phyloP scores from a whole-genome alignment of 148 eudicot genomes.

The Silene latifolia region DNA sequence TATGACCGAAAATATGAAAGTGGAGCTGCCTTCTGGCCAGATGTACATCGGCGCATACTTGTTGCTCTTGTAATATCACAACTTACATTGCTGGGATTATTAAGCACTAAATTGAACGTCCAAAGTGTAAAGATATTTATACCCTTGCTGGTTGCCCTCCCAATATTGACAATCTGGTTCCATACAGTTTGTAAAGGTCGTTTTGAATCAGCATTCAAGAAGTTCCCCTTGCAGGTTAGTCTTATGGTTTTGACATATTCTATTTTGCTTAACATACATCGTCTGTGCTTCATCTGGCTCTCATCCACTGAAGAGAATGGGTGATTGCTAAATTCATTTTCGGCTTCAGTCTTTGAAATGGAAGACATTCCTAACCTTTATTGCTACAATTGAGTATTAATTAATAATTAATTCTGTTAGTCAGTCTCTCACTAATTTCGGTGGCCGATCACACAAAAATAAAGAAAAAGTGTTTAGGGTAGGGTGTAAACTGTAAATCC shows the following conservation, averaged over 20 bases:
- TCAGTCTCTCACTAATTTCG: too few species aligned
- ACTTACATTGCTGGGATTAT: conserved; percentile 60
- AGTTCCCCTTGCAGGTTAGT: conserved; percentile 72
- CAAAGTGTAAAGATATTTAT: conserved; percentile 39
- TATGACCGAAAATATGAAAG: conserved; percentile 89
- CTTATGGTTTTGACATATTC: background rate
- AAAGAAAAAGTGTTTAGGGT: too few species aligned
- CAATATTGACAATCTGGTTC: conserved; percentile 83
- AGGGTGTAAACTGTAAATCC: too few species aligned
- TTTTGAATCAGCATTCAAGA: conserved; percentile 73
- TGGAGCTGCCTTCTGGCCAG: conserved; percentile 92
- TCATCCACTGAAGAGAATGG: too few species aligned
- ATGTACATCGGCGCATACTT: conserved; percentile 82
- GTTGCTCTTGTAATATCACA: conserved; percentile 73
- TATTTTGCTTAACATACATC: background rate
- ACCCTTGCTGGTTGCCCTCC: conserved; percentile 60
- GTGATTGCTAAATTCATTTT: too few species aligned
- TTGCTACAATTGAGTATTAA: too few species aligned
- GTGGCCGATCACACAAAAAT: too few species aligned
- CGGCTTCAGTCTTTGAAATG: too few species aligned
- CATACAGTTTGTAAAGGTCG: conserved; percentile 84
- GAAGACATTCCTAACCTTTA: too few species aligned
- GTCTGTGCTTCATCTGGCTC: background rate
- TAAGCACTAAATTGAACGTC: conserved; percentile 41
- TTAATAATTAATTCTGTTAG: too few species aligned